phyloP scores from a whole-genome alignment of 2,329 filamentous ascomycete species.

The Claviceps paspali region DNA sequence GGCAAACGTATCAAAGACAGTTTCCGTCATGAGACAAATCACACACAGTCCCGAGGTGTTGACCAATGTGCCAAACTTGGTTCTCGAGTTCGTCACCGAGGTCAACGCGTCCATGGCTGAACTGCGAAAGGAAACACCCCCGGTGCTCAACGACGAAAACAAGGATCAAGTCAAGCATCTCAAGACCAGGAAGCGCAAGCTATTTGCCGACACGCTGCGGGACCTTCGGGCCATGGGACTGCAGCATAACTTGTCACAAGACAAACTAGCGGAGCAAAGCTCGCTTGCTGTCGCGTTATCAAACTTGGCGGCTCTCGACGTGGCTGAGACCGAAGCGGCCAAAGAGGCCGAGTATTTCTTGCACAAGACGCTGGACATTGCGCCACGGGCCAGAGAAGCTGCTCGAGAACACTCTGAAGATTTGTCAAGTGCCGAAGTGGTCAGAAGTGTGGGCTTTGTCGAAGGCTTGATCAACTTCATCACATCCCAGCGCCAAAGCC shows the following conservation, averaged over 20 bases:
- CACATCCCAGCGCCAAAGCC: conserved; percentile 40
- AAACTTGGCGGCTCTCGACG: conserved; percentile 28
- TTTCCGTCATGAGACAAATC: conserved; percentile 57
- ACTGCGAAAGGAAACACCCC: conserved; percentile 71
- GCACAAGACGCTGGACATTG: conserved; percentile 62
- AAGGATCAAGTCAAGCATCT: conserved; percentile 73
- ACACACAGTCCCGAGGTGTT: conserved; percentile 34
- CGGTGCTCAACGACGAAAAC: conserved; percentile 71
- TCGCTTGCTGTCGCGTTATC: conserved; percentile 57
- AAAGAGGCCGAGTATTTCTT: conserved; percentile 52
- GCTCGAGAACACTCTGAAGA: conserved; percentile 69
- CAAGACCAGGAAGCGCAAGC: conserved; percentile 75
- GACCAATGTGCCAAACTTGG: conserved; percentile 40
- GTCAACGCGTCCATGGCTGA: conserved; percentile 54
- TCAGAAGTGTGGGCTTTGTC: conserved; percentile 67
- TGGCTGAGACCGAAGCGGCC: conserved; percentile 11
- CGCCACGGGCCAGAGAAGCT: conserved; percentile 50
- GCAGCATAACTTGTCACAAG: conserved; percentile 62
- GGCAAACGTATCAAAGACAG: conserved; percentile 52
- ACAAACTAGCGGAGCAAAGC: conserved; percentile 57
- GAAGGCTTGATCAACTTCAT: conserved; percentile 66
- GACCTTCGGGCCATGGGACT: conserved; percentile 80
- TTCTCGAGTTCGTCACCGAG: conserved; percentile 55
- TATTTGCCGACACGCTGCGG: conserved; percentile 80
- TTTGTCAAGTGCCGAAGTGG: conserved; percentile 64